Conservation (phyloP, 345 rosid genomes). For the Combretum micranthum region DNA sequence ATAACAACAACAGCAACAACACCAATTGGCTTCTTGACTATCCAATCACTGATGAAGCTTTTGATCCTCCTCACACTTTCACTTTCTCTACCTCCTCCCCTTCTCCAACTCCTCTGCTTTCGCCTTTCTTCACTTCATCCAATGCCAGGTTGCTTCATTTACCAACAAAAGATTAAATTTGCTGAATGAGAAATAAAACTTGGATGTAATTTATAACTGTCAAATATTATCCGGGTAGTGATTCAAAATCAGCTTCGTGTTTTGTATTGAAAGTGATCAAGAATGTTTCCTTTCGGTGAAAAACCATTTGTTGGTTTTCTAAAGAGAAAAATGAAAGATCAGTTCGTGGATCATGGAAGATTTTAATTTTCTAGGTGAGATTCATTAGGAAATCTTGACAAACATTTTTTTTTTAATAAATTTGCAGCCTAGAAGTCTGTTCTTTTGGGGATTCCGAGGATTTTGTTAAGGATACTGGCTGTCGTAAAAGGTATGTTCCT, state of each 20-base stretch:
- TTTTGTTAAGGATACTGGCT: neutral
- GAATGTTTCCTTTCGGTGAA: no score
- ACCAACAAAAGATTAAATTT: no score
- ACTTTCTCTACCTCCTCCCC: conserved; percentile 9
- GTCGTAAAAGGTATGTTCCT: conserved; percentile 10
- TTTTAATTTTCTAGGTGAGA: no score
- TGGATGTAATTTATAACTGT: no score
- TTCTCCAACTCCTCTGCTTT: conserved; percentile 3
- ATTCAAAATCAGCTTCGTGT: no score
- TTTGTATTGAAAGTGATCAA: no score
- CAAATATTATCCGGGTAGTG: no score
- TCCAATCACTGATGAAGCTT: conserved; percentile 1
- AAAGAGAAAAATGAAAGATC: no score
- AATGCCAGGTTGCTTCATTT: neutral
- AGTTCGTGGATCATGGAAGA: no score
- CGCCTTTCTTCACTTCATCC: neutral
- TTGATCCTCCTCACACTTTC: neutral
- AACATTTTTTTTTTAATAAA: neutral
- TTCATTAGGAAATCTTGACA: neutral
- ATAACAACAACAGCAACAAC: neutral
- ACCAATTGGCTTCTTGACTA: conserved; percentile 19
- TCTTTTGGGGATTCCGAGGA: conserved; percentile 6
- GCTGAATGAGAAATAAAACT: no score
- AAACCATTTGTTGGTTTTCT: no score
- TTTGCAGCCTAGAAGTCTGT: conserved; percentile 8